Base-by-base conservation (phyloP, 306 rosid genomes). In the Casuarina equisetifolia region DNA sequence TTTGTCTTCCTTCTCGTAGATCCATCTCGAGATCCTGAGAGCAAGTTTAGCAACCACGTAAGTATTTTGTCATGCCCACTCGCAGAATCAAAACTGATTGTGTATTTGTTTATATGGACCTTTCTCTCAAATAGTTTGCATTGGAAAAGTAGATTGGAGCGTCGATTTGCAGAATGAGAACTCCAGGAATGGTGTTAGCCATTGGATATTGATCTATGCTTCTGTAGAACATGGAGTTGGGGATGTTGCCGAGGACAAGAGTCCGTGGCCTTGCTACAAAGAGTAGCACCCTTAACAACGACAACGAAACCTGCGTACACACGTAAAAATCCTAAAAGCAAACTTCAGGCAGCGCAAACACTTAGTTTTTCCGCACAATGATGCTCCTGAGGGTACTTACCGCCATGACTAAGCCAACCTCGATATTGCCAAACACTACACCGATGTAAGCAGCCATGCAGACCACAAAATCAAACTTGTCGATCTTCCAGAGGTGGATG, bases 1-100 rank as follows among this genome's bases (percentile, higher is more conserved):
- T 70, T 88, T 87, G 50, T 92, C 97, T 85, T 92, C 97, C 82
- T 95, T 97, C 45, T 95, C 97, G 82, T 88, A 89, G 84, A 95
- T 87, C 99, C 99, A 95, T 86, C 97, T 91, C 71, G 86, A 39
- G 85, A 92, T 90, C 87, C 99, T 95, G 78, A 32, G 84, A 53
- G 71, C 39, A 80, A 51, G 32, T 8, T 81, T 44, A 52, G 48
- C 35, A 70, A 52, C 19, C 9, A 49, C 52, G 32, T 20, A 17
- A 58, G 9, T 58, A 58, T 58, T 25, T 58, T 58, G 4, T 58
- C 38, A 25, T 58, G 64, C 38, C 5, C 2, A 9, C 51, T 8
- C 51, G 2, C 3, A 17, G 6, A 25, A 48, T 61, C 12, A 13
- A 38, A 32, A 1, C 11, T 61, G 1, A 13, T 10, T 2, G 35